Evolutionary conservation across 306 rosid species (phyloP).

Genomic region (Cicer pinnatifidum): DNA sequence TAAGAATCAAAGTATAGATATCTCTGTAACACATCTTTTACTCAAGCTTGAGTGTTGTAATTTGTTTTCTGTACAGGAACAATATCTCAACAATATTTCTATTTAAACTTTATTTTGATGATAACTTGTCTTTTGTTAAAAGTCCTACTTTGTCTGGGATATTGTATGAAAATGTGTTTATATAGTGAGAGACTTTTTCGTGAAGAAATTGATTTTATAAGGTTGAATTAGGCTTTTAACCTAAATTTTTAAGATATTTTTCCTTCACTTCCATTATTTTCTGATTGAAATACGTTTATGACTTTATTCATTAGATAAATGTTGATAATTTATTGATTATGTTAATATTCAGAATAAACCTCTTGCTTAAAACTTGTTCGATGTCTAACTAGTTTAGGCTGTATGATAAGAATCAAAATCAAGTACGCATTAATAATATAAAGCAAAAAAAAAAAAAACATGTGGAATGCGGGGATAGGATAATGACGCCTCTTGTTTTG

Average conservation of each 20-base stretch:
- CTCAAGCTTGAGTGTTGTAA: constrained; percentile 43
- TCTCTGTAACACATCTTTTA: constrained; percentile 51
- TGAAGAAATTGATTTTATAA: too few species aligned
- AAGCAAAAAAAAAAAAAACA: neutral
- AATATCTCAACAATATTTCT: constrained; percentile 45
- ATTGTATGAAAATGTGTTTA: too few species aligned
- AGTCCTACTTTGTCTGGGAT: too few species aligned
- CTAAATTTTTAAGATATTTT: neutral
- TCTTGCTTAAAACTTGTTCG: too few species aligned
- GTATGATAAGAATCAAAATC: neutral
- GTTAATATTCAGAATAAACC: too few species aligned
- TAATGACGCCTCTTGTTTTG: neutral
- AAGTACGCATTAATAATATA: neutral
- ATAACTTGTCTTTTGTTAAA: neutral
- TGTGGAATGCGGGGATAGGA: neutral
- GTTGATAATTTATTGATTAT: too few species aligned
- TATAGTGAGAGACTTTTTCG: too few species aligned
- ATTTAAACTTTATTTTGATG: constrained; percentile 35
- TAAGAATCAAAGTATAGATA: constrained; percentile 43
- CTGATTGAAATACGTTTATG: neutral
- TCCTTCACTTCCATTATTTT: neutral
- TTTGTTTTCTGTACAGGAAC: constrained; percentile 62
- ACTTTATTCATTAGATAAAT: too few species aligned
- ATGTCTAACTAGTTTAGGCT: neutral
- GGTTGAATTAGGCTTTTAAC: too few species aligned